phyloP scores from a whole-genome alignment of 306 rosid genomes.

The Cercis canadensis region DNA sequence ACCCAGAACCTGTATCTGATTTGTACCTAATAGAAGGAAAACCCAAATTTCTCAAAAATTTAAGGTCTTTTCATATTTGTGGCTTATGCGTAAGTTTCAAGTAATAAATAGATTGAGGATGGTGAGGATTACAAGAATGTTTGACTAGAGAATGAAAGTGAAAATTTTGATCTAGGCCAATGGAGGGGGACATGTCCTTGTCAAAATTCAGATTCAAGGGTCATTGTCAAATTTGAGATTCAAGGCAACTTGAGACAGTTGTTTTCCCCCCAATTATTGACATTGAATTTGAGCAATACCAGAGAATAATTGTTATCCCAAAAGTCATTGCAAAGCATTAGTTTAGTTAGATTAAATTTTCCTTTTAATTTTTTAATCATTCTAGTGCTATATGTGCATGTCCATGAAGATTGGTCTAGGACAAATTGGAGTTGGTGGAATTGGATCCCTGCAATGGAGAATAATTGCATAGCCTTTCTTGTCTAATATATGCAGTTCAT shows the following conservation, averaged over 20 bases:
- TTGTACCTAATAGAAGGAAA: too few species aligned
- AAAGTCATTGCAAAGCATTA: slow-evolving; percentile 21
- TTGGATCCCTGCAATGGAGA: too few species aligned
- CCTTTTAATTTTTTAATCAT: too few species aligned
- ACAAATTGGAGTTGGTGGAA: too few species aligned
- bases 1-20: too few species aligned
- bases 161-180: background rate
- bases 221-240: slow-evolving; percentile 8
- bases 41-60: background rate
- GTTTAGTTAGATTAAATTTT: background rate
- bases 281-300: slow-evolving; percentile 2
- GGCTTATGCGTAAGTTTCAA: background rate
- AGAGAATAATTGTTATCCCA: background rate
- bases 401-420: too few species aligned
- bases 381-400: too few species aligned
- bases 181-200: slow-evolving; percentile 8
- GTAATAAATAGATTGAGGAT: background rate
- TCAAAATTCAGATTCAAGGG: background rate
- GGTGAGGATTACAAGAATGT: background rate
- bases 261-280: background rate
- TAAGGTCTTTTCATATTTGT: background rate
- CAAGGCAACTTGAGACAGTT: slow-evolving; percentile 27
- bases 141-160: background rate
- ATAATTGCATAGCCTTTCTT: too few species aligned
- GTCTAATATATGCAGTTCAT: too few species aligned